phyloP scores from a whole-genome alignment of 208 protist genomes.

The Crithidia brevicula region DNA sequence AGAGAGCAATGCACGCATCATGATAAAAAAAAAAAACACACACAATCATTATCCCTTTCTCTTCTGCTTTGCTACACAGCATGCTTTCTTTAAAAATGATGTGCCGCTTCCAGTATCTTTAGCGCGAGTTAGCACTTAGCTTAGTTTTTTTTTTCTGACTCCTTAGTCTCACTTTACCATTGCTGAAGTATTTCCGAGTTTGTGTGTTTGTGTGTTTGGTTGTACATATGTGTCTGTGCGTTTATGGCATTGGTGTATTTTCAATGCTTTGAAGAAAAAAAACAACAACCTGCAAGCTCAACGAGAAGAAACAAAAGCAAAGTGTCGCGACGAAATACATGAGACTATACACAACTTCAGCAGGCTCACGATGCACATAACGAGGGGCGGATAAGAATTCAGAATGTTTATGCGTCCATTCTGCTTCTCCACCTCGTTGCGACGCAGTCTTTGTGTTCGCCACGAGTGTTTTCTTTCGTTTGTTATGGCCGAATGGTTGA shows the following conservation, averaged over 20 bases:
- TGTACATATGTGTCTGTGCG: neutral
- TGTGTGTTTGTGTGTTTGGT: neutral
- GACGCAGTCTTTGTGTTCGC: no score
- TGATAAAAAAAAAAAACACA: neutral
- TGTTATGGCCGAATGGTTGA: no score
- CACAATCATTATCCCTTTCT: neutral
- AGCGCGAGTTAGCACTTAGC: constrained; percentile 14
- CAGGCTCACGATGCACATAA: no score
- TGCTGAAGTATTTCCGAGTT: neutral
- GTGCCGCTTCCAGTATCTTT: neutral
- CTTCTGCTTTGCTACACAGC: neutral
- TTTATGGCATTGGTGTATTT: neutral
- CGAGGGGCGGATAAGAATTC: no score
- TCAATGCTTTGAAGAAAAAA: no score
- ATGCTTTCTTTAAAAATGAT: neutral
- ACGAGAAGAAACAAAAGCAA: no score
- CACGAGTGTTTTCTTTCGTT: no score
- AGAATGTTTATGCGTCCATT: no score
- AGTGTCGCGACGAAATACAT: no score
- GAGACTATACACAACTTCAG: no score
- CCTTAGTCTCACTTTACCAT: neutral
- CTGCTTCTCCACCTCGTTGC: no score
- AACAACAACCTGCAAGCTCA: no score
- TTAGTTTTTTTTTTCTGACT: constrained; percentile 7
- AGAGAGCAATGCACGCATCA: neutral